Conservation (phyloP, 2,329 filamentous ascomycete genomes). For the Colletotrichum sp. region DNA sequence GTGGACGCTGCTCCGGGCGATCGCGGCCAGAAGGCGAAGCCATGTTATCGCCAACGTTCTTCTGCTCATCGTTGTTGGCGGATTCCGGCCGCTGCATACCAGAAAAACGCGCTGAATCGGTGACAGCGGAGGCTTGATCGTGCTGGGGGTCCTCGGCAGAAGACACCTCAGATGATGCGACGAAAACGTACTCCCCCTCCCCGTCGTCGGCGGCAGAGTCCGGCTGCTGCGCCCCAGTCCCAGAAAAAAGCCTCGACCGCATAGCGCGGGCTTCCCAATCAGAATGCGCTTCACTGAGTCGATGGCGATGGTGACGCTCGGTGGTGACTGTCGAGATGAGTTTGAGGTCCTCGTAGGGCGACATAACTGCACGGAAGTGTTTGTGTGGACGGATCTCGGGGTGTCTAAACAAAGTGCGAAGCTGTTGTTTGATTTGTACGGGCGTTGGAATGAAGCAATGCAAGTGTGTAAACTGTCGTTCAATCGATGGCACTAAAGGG, state of each 20-base stretch:
- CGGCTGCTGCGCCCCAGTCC: neutral
- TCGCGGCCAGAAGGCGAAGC: neutral
- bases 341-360: neutral
- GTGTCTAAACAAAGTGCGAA: neutral
- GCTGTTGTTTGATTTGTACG: neutral
- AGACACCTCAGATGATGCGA: fast-evolving
- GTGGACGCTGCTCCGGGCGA: fast-evolving
- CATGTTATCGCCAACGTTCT: too few species aligned
- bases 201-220: neutral
- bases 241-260: neutral
- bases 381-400: neutral
- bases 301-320: neutral
- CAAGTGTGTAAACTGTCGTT: neutral
- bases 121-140: neutral
- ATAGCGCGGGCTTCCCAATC: neutral
- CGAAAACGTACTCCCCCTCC: neutral
- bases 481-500: neutral
- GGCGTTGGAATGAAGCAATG: neutral
- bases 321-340: neutral
- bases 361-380: neutral
- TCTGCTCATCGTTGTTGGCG: neutral
- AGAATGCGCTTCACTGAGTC: neutral
- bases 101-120: fast-evolving
- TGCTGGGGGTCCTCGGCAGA: neutral
- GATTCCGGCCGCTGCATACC: neutral